Base-by-base conservation (phyloP, 139 green algal species). In the Auxenochlorella pyrenoidosa region DNA sequence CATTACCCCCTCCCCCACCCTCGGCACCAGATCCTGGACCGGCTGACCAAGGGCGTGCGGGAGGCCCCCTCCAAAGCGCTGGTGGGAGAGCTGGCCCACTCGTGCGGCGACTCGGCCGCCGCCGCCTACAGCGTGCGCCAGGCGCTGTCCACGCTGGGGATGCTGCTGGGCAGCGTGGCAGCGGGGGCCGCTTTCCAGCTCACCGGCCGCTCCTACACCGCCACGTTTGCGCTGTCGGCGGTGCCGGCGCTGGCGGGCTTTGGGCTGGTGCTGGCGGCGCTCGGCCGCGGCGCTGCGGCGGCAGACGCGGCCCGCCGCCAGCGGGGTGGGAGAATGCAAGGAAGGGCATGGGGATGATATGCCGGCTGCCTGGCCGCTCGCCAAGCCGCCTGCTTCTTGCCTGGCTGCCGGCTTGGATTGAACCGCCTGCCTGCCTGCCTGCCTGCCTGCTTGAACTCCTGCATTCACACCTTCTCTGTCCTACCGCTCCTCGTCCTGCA, bases 11-110 rank as follows among this genome's bases (percentile, higher is more conserved):
- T 71, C 19, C 63, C 70, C 34, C 16, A 3, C 66, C 30, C 65
- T 40, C 30, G 12, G 12, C 2, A n/a, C 47, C 82, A 87, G 89
- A 85, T 95, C 16, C 85, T 93, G 34, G 92, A 94, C 86, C 88
- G 95, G 30, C 87, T 96, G 83, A 92, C 79, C 76, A 97, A 98
- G 90, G 95, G 95, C 54, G 94, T 98, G 75, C 88, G 95, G 21
- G 95, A 97, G 89, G 94, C 95, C 16, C 95, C 95, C 66, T 94
- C 91, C 54, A 97, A 98, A 83, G 95, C 95, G 2, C 82, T 97
- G 4, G 96, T 98, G 90, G 95, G 95, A 34, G 94, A 98, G 66
- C 90, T 97, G 66, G 94, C 95, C 1, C 82, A 87, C 0, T 89
- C 93, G 82, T 94, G 90, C 32, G 95, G 95, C 21, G 95, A 98